A percentile compares a stretch with the other conserved stretches of the same genome.
phyloP scores from a whole-genome alignment of 2,329 filamentous ascomycete species.

The Didymella pinodella region DNA sequence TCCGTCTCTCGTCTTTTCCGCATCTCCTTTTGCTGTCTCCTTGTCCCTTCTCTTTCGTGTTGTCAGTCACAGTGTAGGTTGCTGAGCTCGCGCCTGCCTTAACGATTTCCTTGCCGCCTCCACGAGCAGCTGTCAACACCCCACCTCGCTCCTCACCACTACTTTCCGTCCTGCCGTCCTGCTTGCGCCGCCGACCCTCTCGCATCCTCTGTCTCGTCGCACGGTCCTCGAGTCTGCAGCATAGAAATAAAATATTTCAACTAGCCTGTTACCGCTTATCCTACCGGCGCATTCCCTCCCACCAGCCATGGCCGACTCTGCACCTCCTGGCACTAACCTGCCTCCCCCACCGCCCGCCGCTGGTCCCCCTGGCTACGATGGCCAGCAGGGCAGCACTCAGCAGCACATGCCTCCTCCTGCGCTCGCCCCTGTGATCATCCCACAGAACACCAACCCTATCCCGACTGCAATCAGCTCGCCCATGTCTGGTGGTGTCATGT shows the following conservation, averaged over 20 bases:
- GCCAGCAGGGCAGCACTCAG: conserved; percentile 58
- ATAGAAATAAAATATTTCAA: conserved; percentile 8
- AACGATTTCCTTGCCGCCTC: conserved; percentile 42
- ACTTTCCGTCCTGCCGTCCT: conserved; percentile 24
- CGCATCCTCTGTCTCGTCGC: conserved; percentile 22
- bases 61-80: conserved; percentile 32
- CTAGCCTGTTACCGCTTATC: conserved; percentile 8
- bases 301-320: conserved; percentile 77
- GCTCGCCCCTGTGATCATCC: conserved; percentile 83
- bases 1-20: conserved; percentile 45
- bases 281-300: conserved; percentile 24
- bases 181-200: conserved; percentile 15
- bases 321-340: conserved; percentile 69
- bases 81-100: conserved; percentile 37
- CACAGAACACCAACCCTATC: conserved; percentile 94
- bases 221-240: conserved; percentile 4
- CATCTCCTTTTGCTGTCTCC: conserved; percentile 49
- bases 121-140: conserved; percentile 29
- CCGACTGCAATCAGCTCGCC: conserved; percentile 91
- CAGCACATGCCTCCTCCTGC: conserved; percentile 89
- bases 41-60: conserved; percentile 47
- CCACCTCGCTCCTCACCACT: conserved; percentile 27
- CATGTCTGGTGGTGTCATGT: conserved; percentile 80
- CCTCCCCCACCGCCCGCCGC: conserved; percentile 73
- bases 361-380: conserved; percentile 80